Evolutionary conservation across 345 rosid species (phyloP).

Genomic region (Salix arbutifolia): DNA sequence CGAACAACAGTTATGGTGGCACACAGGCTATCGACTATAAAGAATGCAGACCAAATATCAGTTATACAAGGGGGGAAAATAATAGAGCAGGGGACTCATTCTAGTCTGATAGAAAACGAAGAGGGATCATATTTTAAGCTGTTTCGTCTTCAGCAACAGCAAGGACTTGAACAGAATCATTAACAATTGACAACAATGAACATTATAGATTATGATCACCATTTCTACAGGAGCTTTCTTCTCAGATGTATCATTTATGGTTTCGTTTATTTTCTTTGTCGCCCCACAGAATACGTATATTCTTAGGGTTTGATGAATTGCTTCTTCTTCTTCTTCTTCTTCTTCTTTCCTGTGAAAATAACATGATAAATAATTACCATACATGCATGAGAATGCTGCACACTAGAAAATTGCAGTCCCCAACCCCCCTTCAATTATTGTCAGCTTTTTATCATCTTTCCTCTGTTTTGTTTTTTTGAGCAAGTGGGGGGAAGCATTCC

Average conservation of each 20-base stretch:
- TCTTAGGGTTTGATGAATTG: not conserved
- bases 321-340: not conserved
- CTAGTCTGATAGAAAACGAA: conserved; percentile 54
- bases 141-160: conserved; percentile 75
- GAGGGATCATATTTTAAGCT: conserved; percentile 77
- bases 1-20: conserved; percentile 89
- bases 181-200: not conserved
- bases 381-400: not conserved
- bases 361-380: not conserved
- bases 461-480: not conserved
- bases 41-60: conserved; percentile 72
- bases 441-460: no score
- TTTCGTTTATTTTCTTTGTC: not conserved
- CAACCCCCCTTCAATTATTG: not conserved
- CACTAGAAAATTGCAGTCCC: not conserved
- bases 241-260: not conserved
- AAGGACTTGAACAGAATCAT: conserved; percentile 24
- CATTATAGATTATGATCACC: not conserved
- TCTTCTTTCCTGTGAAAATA: not conserved
- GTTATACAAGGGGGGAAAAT: conserved; percentile 73
- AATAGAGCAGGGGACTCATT: conserved; percentile 82
- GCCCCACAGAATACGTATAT: not conserved
- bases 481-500: not conserved
- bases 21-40: conserved; percentile 82
- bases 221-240: not conserved